phyloP scores from a whole-genome alignment of 192 early-diverging fungal species.

The Martensiomyces pterosporus region DNA sequence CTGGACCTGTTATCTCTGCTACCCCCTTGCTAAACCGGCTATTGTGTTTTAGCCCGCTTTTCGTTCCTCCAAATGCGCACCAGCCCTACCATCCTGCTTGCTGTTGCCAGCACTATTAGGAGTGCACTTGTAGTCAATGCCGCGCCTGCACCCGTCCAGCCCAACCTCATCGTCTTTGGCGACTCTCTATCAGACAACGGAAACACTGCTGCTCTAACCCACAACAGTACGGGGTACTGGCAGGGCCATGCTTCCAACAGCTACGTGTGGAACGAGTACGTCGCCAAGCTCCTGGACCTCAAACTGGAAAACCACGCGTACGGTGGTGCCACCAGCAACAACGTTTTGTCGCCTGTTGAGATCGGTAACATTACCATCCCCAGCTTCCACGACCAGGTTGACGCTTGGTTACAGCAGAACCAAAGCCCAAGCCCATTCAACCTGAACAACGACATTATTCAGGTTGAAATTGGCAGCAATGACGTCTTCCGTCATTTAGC shows the following conservation, averaged over 20 bases:
- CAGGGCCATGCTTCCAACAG: constrained; percentile 27
- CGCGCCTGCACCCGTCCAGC: constrained; percentile 5
- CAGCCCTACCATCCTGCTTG: too few relatives aligned
- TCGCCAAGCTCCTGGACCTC: constrained; percentile 18
- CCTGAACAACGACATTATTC: constrained; percentile 18
- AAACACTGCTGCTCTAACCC: constrained; percentile 14
- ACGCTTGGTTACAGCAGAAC: too few relatives aligned
- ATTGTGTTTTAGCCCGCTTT: too few relatives aligned
- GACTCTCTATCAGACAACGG: constrained; percentile 27
- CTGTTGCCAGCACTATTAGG: too few relatives aligned
- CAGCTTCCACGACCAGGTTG: constrained; percentile 34
- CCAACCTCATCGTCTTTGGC: constrained; percentile 31
- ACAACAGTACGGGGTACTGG: too few relatives aligned
- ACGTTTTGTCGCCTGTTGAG: constrained; percentile 9
- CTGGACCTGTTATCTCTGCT: too few relatives aligned
- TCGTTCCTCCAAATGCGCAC: too few relatives aligned
- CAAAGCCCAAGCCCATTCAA: constrained; percentile 31
- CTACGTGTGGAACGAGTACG: constrained; percentile 38
- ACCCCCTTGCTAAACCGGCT: too few relatives aligned
- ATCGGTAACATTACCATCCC: constrained; percentile 21
- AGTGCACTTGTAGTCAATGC: too few relatives aligned
- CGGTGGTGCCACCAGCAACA: constrained; percentile 29
- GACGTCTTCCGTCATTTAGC: constrained; percentile 24
- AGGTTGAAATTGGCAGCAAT: constrained; percentile 31
- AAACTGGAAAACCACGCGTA: constrained; percentile 26